phyloP scores from a whole-genome alignment of 352 stramenopile species.

The Phytophthora pseudosyringae region DNA sequence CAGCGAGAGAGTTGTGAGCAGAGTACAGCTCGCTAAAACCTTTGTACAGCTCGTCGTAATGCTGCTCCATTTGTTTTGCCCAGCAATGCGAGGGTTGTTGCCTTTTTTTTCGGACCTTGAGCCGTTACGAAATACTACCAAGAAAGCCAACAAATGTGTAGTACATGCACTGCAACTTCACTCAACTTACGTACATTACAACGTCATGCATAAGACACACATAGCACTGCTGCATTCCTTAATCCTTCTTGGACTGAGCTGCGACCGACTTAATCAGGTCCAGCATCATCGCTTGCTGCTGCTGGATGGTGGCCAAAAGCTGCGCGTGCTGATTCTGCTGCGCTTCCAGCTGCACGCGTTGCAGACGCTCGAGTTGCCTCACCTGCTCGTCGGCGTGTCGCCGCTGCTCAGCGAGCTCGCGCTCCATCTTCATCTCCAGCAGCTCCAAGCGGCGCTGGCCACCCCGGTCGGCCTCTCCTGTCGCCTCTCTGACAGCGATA shows the following conservation, averaged over 20 bases:
- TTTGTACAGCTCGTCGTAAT: constrained; percentile 87
- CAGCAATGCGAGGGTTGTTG: constrained; percentile 8
- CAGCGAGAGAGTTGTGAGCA: neutral
- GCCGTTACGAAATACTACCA: constrained; percentile 28
- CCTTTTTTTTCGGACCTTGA: constrained; percentile 30
- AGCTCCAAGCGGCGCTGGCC: constrained; percentile 36
- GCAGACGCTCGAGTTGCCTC: constrained; percentile 28
- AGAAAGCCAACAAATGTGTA: neutral
- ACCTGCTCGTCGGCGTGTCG: constrained; percentile 42
- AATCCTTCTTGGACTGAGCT: constrained; percentile 27
- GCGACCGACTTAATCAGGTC: constrained; percentile 43
- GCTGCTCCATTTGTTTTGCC: constrained; percentile 50
- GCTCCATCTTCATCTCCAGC: constrained; percentile 42
- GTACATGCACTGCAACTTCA: too few species aligned
- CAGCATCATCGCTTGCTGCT: constrained; percentile 49
- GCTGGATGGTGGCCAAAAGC: constrained; percentile 40
- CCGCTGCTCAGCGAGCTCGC: constrained; percentile 38
- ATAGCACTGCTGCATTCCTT: neutral
- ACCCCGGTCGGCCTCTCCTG: constrained; percentile 21
- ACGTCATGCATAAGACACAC: too few species aligned
- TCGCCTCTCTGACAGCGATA: constrained; percentile 26
- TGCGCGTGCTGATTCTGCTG: constrained; percentile 44
- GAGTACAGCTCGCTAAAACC: constrained; percentile 28
- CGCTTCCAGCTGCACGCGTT: constrained; percentile 31
- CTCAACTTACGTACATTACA: too few species aligned